Evolutionary conservation across 768 basidiomycete species (phyloP).

Genomic region (Leccinum imitatum): DNA sequence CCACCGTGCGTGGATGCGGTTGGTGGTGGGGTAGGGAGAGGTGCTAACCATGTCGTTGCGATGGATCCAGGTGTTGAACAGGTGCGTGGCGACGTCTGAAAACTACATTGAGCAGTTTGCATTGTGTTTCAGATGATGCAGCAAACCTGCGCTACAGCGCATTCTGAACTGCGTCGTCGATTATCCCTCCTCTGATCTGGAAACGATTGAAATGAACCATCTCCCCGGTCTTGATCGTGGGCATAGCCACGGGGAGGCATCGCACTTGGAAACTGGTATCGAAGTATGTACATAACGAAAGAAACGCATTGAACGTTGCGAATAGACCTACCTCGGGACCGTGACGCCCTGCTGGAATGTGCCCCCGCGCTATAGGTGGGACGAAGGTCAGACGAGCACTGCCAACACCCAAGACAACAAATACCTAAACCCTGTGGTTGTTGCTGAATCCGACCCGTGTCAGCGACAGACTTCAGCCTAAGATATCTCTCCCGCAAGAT

Average conservation of each 20-base stretch:
- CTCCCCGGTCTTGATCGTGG: conserved; percentile 7
- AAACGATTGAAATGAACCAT: conserved; percentile 3
- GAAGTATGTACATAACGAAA: not conserved
- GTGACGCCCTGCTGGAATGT: conserved; percentile 7
- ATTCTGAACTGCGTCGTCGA: conserved; percentile 20
- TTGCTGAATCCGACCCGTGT: conserved; percentile 8
- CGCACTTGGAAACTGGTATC: not conserved
- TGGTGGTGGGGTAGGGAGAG: conserved; percentile 24
- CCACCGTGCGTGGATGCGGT: conserved; percentile 7
- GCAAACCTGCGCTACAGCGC: conserved; percentile 21
- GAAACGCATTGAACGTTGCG: not conserved
- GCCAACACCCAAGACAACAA: not conserved
- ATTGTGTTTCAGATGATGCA: not conserved
- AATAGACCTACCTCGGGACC: conserved; percentile 13
- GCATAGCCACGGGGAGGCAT: not conserved
- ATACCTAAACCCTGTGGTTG: conserved; percentile 11
- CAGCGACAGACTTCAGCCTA: conserved; percentile 12
- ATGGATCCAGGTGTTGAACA: conserved; percentile 5
- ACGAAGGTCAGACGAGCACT: not conserved
- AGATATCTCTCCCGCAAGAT: conserved; percentile 24
- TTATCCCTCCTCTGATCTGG: conserved; percentile 7
- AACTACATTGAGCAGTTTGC: not conserved
- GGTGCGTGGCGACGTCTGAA: conserved; percentile 9
- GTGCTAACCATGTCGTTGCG: conserved; percentile 16
- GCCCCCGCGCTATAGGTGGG: conserved; percentile 3